These are phyloP conservation scores for Botryobasidium botryosum DNA, from an alignment of 768 basidiomycete species.

Conservation along the genomic window DNA sequence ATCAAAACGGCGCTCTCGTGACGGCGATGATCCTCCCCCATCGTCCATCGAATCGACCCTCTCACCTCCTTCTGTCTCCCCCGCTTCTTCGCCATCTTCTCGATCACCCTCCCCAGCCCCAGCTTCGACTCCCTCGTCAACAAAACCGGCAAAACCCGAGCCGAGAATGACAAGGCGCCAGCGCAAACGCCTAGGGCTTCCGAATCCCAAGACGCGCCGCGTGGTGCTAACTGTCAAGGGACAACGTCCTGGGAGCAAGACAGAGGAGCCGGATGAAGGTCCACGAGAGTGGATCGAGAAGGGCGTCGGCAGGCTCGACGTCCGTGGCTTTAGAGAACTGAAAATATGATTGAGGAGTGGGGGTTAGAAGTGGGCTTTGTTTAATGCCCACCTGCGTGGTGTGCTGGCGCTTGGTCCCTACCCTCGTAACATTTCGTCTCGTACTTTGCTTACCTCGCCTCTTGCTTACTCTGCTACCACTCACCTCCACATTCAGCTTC, in stretches of 20 bases:
- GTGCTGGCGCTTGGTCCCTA: too few relatives aligned
- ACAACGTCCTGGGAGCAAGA: constrained; percentile 2
- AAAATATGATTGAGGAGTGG: constrained; percentile 41
- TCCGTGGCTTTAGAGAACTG: constrained; percentile 61
- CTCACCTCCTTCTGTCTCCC: background rate
- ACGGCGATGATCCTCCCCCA: background rate
- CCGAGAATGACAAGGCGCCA: constrained; percentile 42
- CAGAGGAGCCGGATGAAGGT: constrained; percentile 14
- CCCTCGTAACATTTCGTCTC: too few relatives aligned
- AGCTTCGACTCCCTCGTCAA: background rate
- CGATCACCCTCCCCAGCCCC: background rate
- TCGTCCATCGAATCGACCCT: background rate
- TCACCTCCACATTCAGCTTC: too few relatives aligned
- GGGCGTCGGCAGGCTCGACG: constrained; percentile 56
- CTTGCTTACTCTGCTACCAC: too few relatives aligned
- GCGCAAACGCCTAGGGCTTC: constrained; percentile 49
- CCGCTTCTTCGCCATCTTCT: background rate
- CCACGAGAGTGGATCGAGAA: constrained; percentile 38
- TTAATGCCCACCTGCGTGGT: too few relatives aligned
- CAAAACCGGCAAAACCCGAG: background rate
- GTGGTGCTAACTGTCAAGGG: constrained; percentile 9
- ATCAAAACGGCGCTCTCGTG: background rate
- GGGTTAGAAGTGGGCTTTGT: too few relatives aligned
- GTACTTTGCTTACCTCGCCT: too few relatives aligned
- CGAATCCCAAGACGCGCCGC: constrained; percentile 25